Percentiles rank a stretch among this genome's conserved stretches.
These are phyloP conservation scores for Pulveroboletus sp. DNA, from an alignment of 768 basidiomycete genomes.

Conservation along the genomic window DNA sequence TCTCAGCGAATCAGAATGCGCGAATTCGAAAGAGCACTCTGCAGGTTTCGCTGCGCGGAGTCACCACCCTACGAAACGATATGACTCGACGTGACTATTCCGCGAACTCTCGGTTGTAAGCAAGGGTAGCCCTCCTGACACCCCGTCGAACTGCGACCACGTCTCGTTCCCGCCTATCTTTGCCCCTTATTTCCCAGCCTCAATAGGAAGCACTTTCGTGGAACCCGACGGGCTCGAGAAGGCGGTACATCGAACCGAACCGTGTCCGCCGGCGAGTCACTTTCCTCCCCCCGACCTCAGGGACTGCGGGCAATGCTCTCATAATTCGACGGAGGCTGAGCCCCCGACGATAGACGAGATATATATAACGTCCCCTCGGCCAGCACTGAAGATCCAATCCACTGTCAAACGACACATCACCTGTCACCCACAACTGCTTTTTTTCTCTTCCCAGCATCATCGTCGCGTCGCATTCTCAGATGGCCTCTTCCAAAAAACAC, in stretches of 20 bases:
- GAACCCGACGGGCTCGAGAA: neutral
- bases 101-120: slow-evolving; percentile 6
- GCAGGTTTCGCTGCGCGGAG: too few species aligned
- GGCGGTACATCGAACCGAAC: slow-evolving; percentile 17
- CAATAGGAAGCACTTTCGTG: slow-evolving; percentile 21
- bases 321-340: slow-evolving; percentile 24
- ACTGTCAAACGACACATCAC: slow-evolving; percentile 12
- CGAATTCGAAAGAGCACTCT: too few species aligned
- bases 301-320: slow-evolving; percentile 27
- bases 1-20: too few species aligned
- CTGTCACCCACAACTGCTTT: slow-evolving; percentile 5
- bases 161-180: neutral
- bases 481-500: slow-evolving; percentile 23
- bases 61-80: too few species aligned
- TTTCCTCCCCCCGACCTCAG: slow-evolving; percentile 3
- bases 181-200: neutral
- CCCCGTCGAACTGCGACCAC: neutral
- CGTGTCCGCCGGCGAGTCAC: slow-evolving; percentile 14
- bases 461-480: slow-evolving; percentile 12
- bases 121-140: slow-evolving; percentile 14
- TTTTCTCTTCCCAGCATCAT: slow-evolving; percentile 5
- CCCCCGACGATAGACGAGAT: slow-evolving; percentile 16
- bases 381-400: neutral
- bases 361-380: slow-evolving; percentile 16
- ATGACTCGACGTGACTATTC: too few species aligned